Base-by-base conservation (phyloP, 768 basidiomycete species). In the Daedaleopsis nitida region DNA sequence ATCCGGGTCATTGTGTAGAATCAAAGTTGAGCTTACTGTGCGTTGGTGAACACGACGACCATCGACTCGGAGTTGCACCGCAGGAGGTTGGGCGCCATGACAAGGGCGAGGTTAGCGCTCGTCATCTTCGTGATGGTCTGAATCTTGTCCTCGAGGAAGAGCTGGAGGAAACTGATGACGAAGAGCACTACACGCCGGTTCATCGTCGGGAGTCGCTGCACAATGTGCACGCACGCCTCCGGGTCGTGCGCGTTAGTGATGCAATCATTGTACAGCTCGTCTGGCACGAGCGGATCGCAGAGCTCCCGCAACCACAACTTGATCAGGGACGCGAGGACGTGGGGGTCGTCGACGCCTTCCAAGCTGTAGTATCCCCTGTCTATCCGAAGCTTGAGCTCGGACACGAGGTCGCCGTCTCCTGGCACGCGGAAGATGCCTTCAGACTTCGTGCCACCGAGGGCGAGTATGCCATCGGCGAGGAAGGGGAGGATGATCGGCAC, bases 391-490 rank as follows among this genome's bases (percentile, higher is more conserved):
- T 93, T 95, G 66, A 98, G 81, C 53, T 92, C 89, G 1, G 92
- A 89, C 45, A 98, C 91, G 6, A 87, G 83, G 73, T 98, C 96
- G 19, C 83, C 83, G 72, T 98, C 95, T 0, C 96, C 96, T 14
- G 95, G 92, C 5, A 96, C 86, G 48, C 95, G 88, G 76, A 96
- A 98, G 58, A 96, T 95, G 17, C 96, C 96, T 71, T 96, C 95
- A 34, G 87, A 77, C 70, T 88, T 87, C 48, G 86, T 83, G 5
- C 95, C 96, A 0, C 93, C 93, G 12, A 95, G 79, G 2, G 92
- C 91, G 48, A 98, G 83, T 66, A 97, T 95, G 1, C 92, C 93
- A 66, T 96, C 91, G 2, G 92, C 88, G 27, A 97, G 87, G 81
- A 96, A 97, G 14, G 94, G 93, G 8, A 98, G 85, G 67, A 98